Percentiles rank a stretch among this genome's conserved stretches.
Evolutionary conservation across 1,284 basidiomycete genomes (phyloP).

Genomic region (Ustilago shanxiensis): DNA sequence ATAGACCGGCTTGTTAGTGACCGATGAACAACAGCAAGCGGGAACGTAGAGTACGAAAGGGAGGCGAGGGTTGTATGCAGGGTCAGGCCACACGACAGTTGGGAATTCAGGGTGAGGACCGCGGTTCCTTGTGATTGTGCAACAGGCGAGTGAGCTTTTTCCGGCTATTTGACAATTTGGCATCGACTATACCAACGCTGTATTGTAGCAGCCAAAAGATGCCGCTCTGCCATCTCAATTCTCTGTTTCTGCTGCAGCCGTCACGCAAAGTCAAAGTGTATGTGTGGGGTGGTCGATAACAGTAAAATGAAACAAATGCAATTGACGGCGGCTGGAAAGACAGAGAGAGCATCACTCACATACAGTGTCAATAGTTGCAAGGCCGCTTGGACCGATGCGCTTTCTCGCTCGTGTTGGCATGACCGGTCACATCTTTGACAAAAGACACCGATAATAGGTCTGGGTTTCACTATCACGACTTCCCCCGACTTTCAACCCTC

Average conservation of each 20-base stretch:
- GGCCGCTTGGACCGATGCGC: not conserved
- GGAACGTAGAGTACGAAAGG: too few species aligned
- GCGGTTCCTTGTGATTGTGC: too few species aligned
- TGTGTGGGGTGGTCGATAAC: not conserved
- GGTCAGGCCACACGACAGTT: not conserved
- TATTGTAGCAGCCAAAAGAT: too few species aligned
- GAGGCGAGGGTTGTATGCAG: not conserved
- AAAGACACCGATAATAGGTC: constrained; percentile 1
- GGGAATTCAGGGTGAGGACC: too few species aligned
- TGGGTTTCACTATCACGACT: too few species aligned
- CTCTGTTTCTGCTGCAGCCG: not conserved
- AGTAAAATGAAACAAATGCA: not conserved
- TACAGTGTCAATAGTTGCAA: not conserved
- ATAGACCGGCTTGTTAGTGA: not conserved
- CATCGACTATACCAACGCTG: too few species aligned
- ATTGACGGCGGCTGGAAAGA: not conserved
- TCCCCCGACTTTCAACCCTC: not conserved
- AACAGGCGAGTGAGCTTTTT: too few species aligned
- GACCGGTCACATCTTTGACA: not conserved
- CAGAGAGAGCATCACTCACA: too few species aligned
- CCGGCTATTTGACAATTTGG: too few species aligned
- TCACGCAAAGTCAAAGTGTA: not conserved
- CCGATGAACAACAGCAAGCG: not conserved
- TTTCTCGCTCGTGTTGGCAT: not conserved
- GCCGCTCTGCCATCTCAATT: too few species aligned